Evolutionary conservation across 2,329 filamentous ascomycete genomes (phyloP).

Genomic region (Hypomyces perniciosus): DNA sequence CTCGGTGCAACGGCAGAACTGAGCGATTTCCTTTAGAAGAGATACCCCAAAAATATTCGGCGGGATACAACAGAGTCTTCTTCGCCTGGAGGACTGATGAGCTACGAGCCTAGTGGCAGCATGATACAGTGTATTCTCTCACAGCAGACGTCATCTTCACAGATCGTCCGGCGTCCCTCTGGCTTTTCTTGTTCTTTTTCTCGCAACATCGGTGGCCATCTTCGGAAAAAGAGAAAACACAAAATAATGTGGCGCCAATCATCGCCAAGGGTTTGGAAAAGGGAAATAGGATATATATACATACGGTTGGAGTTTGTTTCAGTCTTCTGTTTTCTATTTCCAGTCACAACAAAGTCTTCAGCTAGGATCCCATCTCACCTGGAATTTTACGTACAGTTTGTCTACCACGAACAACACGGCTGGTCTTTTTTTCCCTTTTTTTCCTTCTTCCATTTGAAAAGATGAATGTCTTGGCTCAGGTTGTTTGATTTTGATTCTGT

Average conservation of each 20-base stretch:
- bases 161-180: neutral
- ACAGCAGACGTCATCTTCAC: conserved; percentile 1
- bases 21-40: conserved; percentile 1
- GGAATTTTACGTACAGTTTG: no score
- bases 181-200: conserved; percentile 10
- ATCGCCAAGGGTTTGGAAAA: conserved; percentile 9
- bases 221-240: conserved; percentile 11
- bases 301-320: conserved; percentile 12
- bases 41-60: conserved; percentile 8
- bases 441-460: neutral
- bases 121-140: neutral
- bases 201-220: conserved; percentile 7
- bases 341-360: conserved; percentile 1
- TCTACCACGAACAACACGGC: neutral
- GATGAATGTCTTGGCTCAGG: neutral
- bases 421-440: neutral
- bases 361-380: conserved; percentile 2
- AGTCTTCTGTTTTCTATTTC: neutral
- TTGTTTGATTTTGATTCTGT: neutral
- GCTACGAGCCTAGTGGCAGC: conserved; percentile 5
- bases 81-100: conserved; percentile 9
- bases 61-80: conserved; percentile 4
- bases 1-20: conserved; percentile 2
- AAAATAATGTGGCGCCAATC: conserved; percentile 10
- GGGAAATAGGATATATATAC: conserved; percentile 10